Base-by-base conservation (phyloP, 139 green algal genomes). In the Astrephomene gubernaculifera region DNA sequence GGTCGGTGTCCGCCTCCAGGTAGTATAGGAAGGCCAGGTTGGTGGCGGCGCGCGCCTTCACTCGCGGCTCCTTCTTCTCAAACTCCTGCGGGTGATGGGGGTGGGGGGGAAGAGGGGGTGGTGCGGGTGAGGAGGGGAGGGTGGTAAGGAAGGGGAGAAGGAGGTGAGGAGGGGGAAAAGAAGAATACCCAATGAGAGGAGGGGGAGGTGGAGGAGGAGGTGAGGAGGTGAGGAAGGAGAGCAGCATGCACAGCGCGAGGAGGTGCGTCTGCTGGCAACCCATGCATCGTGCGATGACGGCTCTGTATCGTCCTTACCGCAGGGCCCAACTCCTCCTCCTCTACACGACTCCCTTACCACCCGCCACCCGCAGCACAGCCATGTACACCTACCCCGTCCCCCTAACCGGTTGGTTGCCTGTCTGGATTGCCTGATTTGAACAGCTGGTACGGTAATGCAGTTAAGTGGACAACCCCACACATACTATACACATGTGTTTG, bases 21-120 rank as follows among this genome's bases (percentile, higher is more conserved):
- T 93, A 88, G 89, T 96, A 92, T 43, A 98, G 88, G 79, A 93
- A 96, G 19, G 92, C 90, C 68, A 98, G 90, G 82, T 96, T 97
- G 78, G 93, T 96, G 60, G 95, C 94, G 19, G 95, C 95, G 53
- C 88, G 88, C 24, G 95, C 93, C 75, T 94, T 90, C 49, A 96
- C 79, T 41, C 85, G 73, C 17, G 92, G 78, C 74, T 96, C 92
- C 80, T 94, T 95, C 60, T 92, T 93, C 89, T 97, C 94, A 90
- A 98, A 98, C n/a, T 93, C 91, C 88, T 93, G 88, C 49, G 60
- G 29, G 31, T 4, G 57, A 52, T 2, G 6, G 44, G 60, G 6
- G 19, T n/a, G 29, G 63, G 6, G n/a, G n/a, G 63, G 21, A n/a
- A 65, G 57, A 24, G 57, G 43, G n/a, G n/a, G n/a, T n/a, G 41